Evolutionary conservation across 306 rosid species (phyloP), one percentile per base, ranked within the genome.

Genomic region (Castanea mollissima): DNA sequence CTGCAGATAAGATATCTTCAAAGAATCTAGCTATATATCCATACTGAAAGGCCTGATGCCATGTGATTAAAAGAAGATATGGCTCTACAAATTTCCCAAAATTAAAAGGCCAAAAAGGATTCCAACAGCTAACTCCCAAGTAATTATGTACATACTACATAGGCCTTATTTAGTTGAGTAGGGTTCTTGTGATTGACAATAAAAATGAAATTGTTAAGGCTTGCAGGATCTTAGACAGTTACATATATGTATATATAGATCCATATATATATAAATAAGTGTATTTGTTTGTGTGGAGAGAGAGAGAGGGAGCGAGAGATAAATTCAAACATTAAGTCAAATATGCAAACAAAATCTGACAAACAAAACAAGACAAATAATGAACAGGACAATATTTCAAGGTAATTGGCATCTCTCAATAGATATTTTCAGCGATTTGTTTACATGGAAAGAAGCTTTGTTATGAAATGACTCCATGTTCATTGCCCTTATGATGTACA

Each of bases 1-100:
- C 15, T 59, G 52, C 51, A 64, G 55, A 32, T 52, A 77, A 57
- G 49, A 38, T 74, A 69, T 67, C 27, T 54, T 84, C 19, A 34
- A 25, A 58, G 55, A 70, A 76, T 78, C 69, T 52, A 52, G 75
- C 19, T 52, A 58, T 58, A 4, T 32, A 69, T 56, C 73, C 65
- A 32, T 44, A 23, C 54, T n/a, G 46, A 69, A 71, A 46, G 74
- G 54, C 51, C 57, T 31, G 23, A 46, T 25, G 46, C 46, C 46
- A 79, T 5, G 56, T 29, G 57, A 19, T 8, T 6, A 69, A 21
- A 55, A 51, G 60, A 55, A 20, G 62, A 69, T 60, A 59, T 54
- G 54, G 79, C 64, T 74, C 73, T 34, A 82, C 25, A 60, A 62
- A 49, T 49, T 49, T 2, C 54, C 23, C 46, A 60, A 59, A 21